Conservation (phyloP, 1,139 yeast genomes). For the Geotrichum siamense region DNA sequence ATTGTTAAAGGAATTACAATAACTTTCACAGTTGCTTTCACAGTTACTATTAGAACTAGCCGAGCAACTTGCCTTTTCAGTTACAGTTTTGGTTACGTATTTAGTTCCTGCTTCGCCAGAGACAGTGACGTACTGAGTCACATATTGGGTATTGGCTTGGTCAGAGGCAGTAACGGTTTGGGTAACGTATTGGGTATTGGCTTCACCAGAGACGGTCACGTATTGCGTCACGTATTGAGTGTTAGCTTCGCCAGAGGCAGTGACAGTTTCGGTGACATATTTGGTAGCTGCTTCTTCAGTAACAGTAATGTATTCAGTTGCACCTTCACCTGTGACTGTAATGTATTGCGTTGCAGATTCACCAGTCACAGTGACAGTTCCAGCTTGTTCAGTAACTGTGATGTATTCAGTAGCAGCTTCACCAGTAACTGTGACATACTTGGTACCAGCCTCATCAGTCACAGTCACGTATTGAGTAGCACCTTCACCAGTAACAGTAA, state of each 20-base stretch:
- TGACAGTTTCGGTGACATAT: not conserved
- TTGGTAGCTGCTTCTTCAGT: slow-evolving; percentile 2
- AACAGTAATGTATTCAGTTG: slow-evolving; percentile 7
- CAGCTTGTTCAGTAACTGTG: not conserved
- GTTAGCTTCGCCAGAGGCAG: not conserved
- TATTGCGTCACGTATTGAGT: slow-evolving; percentile 16
- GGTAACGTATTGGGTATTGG: not conserved
- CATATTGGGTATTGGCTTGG: slow-evolving; percentile 3
- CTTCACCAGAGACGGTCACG: slow-evolving; percentile 1
- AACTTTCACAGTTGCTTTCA: slow-evolving; percentile 5
- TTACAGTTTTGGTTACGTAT: slow-evolving; percentile 16
- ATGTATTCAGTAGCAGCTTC: not conserved
- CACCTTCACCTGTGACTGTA: slow-evolving; percentile 4
- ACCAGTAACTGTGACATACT: slow-evolving; percentile 4
- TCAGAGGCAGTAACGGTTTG: slow-evolving; percentile 4
- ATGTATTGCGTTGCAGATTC: slow-evolving; percentile 1
- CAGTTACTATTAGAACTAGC: slow-evolving; percentile 10
- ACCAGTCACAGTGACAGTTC: slow-evolving; percentile 2
- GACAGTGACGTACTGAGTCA: slow-evolving; percentile 13
- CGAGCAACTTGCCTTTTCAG: slow-evolving; percentile 7
- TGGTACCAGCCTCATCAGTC: slow-evolving; percentile 8
- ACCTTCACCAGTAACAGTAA: slow-evolving; percentile 5
- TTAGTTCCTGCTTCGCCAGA: slow-evolving; percentile 6
- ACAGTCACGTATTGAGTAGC: slow-evolving; percentile 10
- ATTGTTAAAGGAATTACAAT: not conserved